Evolutionary conservation across 345 rosid genomes (phyloP), one percentile per base, ranked within the genome.

Genomic region (Euphorbia pulcherrima): DNA sequence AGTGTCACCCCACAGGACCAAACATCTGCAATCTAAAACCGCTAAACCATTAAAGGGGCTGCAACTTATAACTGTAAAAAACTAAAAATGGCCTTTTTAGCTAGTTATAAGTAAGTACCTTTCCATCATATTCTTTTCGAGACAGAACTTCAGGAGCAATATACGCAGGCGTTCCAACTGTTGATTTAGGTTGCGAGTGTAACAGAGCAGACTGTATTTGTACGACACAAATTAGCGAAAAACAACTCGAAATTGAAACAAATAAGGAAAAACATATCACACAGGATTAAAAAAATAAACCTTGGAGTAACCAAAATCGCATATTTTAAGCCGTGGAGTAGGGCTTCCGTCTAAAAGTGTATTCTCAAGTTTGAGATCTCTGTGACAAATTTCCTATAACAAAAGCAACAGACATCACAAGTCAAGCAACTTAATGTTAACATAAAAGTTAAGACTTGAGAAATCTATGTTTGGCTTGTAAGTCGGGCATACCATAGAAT

Each of bases 1-100:
- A 88, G 63, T 6, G 94, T 88, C 70, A 88, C 94, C 30, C 90
- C 94, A 73, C 90, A 84, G 3, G 94, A 88, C 94, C 94, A 88
- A 61, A 88, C 90, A 83, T 88, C 94, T 64, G 90, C 81, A 74
- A 76, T 79, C 94, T 83, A 69, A 64, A 74, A 69, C 47, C 29
- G 60, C 57, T 17, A 74, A 60, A 68, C 24, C 20, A 58, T 52
- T 69, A 76, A 28, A 58, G 18, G 30, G 48, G 28, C 46, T 21
- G 41, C 1, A 12, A 33, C 30, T 33, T 18, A 30, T 13, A 5
- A 29, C 28, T 8, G 2, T 52, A 60, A 27, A 65, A 65, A 65
- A 52, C 8, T n/a, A 57, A 17, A n/a, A 62, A 30, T 21, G 2
- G 7, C 37, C 37, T 2, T 33, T 33, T 33, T 33, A 2, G 12